These are phyloP conservation scores for Fraxinus sp. DNA, from an alignment of 305 asterid genomes.

Conservation along the genomic window DNA sequence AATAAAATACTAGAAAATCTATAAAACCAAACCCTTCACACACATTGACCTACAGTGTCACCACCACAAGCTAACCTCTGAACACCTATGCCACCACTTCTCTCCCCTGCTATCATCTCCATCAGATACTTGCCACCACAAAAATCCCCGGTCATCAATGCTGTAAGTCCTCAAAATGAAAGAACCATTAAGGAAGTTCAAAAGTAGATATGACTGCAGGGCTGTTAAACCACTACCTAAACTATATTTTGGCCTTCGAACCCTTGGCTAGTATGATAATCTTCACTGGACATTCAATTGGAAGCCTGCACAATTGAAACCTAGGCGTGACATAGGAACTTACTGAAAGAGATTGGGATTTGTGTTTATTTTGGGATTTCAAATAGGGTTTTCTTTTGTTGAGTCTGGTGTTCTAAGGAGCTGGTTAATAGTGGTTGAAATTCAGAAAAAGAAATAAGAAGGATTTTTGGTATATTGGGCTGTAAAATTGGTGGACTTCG, in stretches of 20 bases:
- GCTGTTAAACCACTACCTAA: background rate
- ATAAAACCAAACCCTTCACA: background rate
- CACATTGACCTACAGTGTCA: background rate
- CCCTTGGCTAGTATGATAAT: background rate
- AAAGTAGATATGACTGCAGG: background rate
- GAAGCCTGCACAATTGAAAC: background rate
- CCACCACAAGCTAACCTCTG: background rate
- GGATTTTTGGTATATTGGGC: background rate
- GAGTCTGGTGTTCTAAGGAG: background rate
- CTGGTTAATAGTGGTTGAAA: background rate
- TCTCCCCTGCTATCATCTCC: background rate
- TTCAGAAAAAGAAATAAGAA: background rate
- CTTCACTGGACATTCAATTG: background rate
- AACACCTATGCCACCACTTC: background rate
- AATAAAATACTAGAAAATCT: background rate
- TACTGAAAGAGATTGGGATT: background rate
- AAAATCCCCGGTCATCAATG: background rate
- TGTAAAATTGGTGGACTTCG: background rate
- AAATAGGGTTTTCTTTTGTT: background rate
- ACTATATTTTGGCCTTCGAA: background rate
- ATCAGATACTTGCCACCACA: background rate
- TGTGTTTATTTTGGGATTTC: background rate
- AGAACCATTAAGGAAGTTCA: background rate
- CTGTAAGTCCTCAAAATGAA: background rate
- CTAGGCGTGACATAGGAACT: background rate